Conservation (phyloP, 2,329 filamentous ascomycete genomes). For the Aureobasidium sp. region DNA sequence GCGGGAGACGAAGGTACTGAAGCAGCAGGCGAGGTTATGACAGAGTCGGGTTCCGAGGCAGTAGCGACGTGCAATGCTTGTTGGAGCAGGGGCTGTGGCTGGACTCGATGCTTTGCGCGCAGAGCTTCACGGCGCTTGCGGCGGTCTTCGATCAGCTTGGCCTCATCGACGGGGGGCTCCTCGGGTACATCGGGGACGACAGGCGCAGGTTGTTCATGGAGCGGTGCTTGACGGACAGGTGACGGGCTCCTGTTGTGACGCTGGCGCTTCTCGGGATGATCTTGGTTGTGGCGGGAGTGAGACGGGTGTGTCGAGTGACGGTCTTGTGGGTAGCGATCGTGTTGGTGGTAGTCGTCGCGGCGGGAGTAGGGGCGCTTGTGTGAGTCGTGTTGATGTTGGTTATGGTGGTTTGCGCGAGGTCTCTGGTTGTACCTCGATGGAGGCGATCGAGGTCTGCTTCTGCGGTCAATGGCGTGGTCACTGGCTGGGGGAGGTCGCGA, state of each 20-base stretch:
- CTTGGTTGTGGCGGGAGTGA: background rate
- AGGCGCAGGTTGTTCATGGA: constrained; percentile 21
- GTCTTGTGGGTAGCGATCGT: constrained; percentile 31
- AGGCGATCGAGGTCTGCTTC: constrained; percentile 58
- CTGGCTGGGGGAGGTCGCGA: constrained; percentile 60
- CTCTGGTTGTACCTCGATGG: constrained; percentile 25
- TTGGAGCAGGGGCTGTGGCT: constrained; percentile 23
- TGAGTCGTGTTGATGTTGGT: constrained; percentile 27
- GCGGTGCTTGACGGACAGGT: background rate
- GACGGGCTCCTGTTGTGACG: constrained; percentile 16
- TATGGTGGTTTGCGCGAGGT: constrained; percentile 43
- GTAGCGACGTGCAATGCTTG: constrained; percentile 11
- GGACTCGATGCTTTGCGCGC: constrained; percentile 69
- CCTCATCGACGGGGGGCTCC: constrained; percentile 53
- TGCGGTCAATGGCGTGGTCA: constrained; percentile 84
- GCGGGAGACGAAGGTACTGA: constrained; percentile 46
- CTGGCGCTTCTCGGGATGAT: constrained; percentile 12
- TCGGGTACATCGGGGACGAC: constrained; percentile 45
- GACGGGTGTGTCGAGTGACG: background rate
- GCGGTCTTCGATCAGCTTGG: constrained; percentile 74
- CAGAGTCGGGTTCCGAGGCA: background rate
- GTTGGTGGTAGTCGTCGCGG: constrained; percentile 52
- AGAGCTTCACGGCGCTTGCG: constrained; percentile 78
- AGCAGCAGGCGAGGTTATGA: constrained; percentile 24
- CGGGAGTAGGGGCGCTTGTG: constrained; percentile 28